These are phyloP conservation scores for Kodamaea fukazawae DNA, from an alignment of 805 yeast genomes.

Conservation along the genomic window DNA sequence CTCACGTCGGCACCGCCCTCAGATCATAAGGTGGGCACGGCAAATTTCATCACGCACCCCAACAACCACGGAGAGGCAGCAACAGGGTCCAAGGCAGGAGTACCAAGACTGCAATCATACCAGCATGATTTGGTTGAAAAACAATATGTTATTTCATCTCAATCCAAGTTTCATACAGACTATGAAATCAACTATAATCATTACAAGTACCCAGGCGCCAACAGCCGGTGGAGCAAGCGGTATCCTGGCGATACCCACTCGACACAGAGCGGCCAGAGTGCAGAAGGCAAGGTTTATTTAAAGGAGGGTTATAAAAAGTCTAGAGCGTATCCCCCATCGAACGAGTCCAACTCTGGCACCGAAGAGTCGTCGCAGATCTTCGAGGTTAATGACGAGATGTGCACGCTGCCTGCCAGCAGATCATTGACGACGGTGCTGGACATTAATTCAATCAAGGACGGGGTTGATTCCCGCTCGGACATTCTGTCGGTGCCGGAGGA, in stretches of 20 bases:
- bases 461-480: neutral
- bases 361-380: slow-evolving; percentile 8
- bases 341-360: slow-evolving; percentile 3
- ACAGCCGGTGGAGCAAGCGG: too few species aligned
- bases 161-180: too few species aligned
- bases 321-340: neutral
- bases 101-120: too few species aligned
- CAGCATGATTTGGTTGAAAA: too few species aligned
- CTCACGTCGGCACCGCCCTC: slow-evolving; percentile 7
- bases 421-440: slow-evolving; percentile 7
- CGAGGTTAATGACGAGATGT: slow-evolving; percentile 9
- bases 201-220: too few species aligned
- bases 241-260: too few species aligned
- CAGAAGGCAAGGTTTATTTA: too few species aligned
- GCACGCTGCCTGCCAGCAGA: slow-evolving; percentile 7
- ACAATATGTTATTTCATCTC: too few species aligned
- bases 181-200: too few species aligned
- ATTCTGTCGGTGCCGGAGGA: slow-evolving; percentile 6
- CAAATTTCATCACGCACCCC: slow-evolving; percentile 7
- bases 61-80: neutral
- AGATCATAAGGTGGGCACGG: slow-evolving; percentile 1
- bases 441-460: neutral
- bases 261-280: too few species aligned
- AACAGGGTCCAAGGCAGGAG: too few species aligned
- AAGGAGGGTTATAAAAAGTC: too few species aligned